Base-by-base conservation (phyloP, 2,329 filamentous ascomycete genomes). In the Alternaria rosae region DNA sequence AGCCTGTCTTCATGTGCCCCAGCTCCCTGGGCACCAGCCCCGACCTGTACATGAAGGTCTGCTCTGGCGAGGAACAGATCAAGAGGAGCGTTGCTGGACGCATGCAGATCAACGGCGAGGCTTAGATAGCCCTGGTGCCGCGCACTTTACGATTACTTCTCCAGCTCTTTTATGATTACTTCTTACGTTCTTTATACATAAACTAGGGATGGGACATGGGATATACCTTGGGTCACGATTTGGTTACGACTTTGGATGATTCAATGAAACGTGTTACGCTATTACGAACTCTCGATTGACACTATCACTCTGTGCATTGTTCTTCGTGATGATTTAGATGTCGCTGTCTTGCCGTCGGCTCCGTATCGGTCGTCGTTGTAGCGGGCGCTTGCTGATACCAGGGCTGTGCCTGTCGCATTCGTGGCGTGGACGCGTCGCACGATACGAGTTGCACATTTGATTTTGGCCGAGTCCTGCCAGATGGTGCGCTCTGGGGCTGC, bases 81-180 rank as follows among this genome's bases (percentile, higher is more conserved):
- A 73, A 71, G 67, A 67, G 70, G 23, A 73, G 70, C 41, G 55
- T 75, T 54, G 70, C 70, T 61, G 73, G 73, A 15, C 61, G 66
- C 15, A 41, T 69, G 48, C 20, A 56, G n/a, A 47, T 61, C 32
- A 51, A 63, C 43, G 43, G 54, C 17, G 61, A 66, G 51, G 32
- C 20, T 51, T 51, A 38, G 30, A 38, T 30, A 51, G 30, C 30
- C 13, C 23, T 21, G 20, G 15, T 51, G 20, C 13, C 20, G 47
- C 30, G 28, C 47, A 51, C 35, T 25, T 35, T 38, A 30, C 47
- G 30, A 51, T 35, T 35, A 35, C 30, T 51, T 38, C 30, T 51
- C 47, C 47, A 51, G 47, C 26, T 53, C 53, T 56, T 47, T 56
- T 32, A 56, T 30, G 13, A 23, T 48, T 55, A 55, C 53, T 55